Percentiles rank a stretch among this genome's conserved stretches.
phyloP scores from a whole-genome alignment of 257 asterid species.

The Solanum piurae region DNA sequence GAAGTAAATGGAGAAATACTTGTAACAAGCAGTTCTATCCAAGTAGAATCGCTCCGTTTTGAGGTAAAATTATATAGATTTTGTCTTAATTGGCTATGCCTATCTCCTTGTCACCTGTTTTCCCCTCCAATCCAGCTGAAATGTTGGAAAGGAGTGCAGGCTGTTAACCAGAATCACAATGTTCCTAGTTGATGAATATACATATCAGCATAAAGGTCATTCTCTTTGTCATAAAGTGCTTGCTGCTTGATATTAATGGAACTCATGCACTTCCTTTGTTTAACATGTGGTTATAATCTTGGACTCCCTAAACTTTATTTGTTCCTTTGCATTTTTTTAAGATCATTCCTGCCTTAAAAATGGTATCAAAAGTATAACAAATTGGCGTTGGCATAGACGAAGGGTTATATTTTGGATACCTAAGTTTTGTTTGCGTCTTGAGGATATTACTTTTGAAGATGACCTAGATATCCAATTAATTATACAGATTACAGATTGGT shows the following conservation, averaged over 20 bases:
- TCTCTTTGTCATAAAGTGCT: neutral
- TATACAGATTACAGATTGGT: neutral
- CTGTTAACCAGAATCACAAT: neutral
- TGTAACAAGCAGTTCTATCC: constrained; percentile 18
- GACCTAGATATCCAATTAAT: neutral
- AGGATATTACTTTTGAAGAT: neutral
- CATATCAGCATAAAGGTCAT: neutral
- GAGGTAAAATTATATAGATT: constrained; percentile 43
- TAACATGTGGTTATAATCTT: neutral
- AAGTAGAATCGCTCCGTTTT: constrained; percentile 53
- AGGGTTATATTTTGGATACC: neutral
- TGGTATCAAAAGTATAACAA: neutral
- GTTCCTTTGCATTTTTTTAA: neutral
- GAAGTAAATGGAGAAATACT: constrained; percentile 18
- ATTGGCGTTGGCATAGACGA: neutral
- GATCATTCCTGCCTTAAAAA: neutral
- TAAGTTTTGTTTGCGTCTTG: neutral
- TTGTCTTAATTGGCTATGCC: neutral
- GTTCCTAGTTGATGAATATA: neutral
- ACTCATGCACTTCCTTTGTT: neutral
- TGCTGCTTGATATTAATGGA: neutral
- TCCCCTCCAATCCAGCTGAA: neutral
- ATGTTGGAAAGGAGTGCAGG: neutral
- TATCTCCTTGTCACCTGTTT: neutral
- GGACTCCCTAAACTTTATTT: neutral